Percentiles rank a stretch among this genome's conserved stretches.
phyloP scores from a whole-genome alignment of 441 rosid species.

The Cnidoscolus chayamansa region DNA sequence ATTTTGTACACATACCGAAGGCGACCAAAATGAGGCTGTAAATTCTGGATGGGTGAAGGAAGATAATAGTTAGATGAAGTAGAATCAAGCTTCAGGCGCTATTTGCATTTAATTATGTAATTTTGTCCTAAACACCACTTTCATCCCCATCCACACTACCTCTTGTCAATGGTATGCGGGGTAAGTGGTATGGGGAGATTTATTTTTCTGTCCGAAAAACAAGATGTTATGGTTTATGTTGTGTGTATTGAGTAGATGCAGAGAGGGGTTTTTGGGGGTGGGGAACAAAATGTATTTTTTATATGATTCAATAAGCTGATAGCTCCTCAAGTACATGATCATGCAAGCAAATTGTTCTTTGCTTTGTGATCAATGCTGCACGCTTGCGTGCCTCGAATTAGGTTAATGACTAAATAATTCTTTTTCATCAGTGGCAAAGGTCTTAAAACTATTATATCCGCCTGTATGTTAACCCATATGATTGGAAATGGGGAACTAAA shows the following conservation, averaged over 20 bases:
- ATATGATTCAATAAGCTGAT: background rate
- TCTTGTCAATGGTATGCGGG: background rate
- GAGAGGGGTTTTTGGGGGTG: background rate
- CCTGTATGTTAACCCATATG: too few relatives aligned
- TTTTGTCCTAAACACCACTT: background rate
- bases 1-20: conserved; percentile 51
- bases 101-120: background rate
- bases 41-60: background rate
- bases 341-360: background rate
- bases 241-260: conserved; percentile 3
- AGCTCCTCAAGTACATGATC: background rate
- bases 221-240: conserved; percentile 1
- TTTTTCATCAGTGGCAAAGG: too few relatives aligned
- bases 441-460: too few relatives aligned
- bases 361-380: background rate
- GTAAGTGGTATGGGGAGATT: background rate
- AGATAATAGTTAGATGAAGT: conserved; percentile 8
- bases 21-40: conserved; percentile 50
- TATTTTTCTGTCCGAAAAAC: background rate
- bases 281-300: background rate
- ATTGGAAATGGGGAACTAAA: too few relatives aligned
- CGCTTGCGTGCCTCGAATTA: too few relatives aligned
- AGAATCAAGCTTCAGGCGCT: conserved; percentile 6
- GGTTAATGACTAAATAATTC: too few relatives aligned
- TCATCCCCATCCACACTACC: background rate